Percentiles rank a stretch among this genome's conserved stretches.
phyloP scores from a whole-genome alignment of 306 rosid species.

The Malus domestica region DNA sequence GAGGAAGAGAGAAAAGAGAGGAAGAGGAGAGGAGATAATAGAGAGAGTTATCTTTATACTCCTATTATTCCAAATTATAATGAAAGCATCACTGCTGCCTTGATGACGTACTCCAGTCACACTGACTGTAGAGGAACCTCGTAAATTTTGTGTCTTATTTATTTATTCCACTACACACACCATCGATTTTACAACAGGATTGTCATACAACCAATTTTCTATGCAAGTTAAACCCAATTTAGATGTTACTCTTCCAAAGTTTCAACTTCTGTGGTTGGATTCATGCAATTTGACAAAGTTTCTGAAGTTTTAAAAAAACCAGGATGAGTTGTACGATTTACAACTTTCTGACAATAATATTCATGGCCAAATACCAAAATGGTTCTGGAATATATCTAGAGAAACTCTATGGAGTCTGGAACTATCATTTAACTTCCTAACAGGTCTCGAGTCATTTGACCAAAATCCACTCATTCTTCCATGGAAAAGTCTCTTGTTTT shows the following conservation, averaged over 20 bases:
- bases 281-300: conserved; percentile 2
- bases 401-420: not conserved
- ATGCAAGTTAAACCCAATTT: not conserved
- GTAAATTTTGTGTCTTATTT: no score
- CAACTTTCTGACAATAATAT: conserved; percentile 5
- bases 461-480: not conserved
- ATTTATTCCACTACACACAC: no score
- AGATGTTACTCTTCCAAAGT: not conserved
- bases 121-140: no score
- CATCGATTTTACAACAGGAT: no score
- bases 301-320: conserved; percentile 13
- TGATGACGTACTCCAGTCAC: no score
- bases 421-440: conserved; percentile 2
- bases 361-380: conserved; percentile 25
- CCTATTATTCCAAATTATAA: no score
- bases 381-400: not conserved
- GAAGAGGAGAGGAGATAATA: no score
- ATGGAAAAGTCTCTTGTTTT: not conserved
- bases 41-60: no score
- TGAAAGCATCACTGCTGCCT: no score
- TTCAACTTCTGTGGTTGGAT: not conserved
- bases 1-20: no score
- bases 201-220: conserved; percentile 3
- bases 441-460: not conserved
- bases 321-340: not conserved